A percentile compares a stretch with the other conserved stretches of the same genome.
Evolutionary conservation across 495 filamentous ascomycete species (phyloP).

Genomic region (Glarea lozoyensis): DNA sequence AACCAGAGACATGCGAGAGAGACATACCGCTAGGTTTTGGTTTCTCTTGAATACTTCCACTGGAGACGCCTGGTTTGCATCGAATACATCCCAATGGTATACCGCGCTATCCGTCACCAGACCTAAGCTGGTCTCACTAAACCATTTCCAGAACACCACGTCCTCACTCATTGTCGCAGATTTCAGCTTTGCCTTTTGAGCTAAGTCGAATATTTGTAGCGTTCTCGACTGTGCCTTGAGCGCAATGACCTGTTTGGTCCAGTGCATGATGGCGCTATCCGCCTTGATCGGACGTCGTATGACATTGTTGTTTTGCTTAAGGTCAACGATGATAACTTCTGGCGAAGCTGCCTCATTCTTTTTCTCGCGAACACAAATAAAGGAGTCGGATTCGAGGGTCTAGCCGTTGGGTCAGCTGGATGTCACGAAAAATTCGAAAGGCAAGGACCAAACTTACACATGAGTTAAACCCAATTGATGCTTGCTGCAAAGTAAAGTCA

Average conservation of each 20-base stretch:
- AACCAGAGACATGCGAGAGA: neutral
- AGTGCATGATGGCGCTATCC: constrained; percentile 99
- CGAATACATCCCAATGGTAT: constrained; percentile 96
- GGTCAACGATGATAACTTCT: constrained; percentile 93
- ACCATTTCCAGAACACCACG: constrained; percentile 98
- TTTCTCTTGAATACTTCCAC: constrained; percentile 91
- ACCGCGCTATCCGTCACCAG: constrained; percentile 83
- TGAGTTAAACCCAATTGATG: constrained; percentile 91
- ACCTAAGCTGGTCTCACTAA: constrained; percentile 77
- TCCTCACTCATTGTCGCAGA: constrained; percentile 93
- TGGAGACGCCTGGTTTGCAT: constrained; percentile 63
- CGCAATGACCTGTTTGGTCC: constrained; percentile 89
- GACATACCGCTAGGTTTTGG: constrained; percentile 70
- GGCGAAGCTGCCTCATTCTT: constrained; percentile 68
- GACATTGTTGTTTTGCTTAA: constrained; percentile 80
- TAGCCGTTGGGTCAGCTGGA: constrained; percentile 27
- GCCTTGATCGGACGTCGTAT: constrained; percentile 95
- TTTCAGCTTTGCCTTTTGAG: constrained; percentile 85
- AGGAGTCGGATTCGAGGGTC: constrained; percentile 96
- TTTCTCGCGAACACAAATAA: constrained; percentile 91
- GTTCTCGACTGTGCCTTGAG: constrained; percentile 86
- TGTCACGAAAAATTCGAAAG: neutral
- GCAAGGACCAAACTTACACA: constrained; percentile 58
- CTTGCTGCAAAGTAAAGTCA: constrained; percentile 40
- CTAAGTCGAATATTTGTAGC: constrained; percentile 95